phyloP scores from a whole-genome alignment of 495 filamentous ascomycete species.

The Daldinia loculata region DNA sequence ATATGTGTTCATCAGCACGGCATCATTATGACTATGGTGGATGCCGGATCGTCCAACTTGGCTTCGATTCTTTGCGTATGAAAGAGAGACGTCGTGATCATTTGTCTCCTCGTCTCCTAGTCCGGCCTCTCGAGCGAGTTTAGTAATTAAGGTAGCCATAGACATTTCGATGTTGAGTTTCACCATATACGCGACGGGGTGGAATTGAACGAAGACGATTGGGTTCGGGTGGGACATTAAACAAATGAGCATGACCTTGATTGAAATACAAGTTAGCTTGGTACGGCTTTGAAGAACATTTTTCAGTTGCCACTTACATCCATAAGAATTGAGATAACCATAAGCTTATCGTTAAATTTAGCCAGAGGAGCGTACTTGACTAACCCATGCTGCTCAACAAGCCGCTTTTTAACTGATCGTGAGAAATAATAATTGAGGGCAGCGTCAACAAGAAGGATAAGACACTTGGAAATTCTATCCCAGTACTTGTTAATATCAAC shows the following conservation, averaged over 20 bases:
- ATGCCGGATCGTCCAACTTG: not conserved
- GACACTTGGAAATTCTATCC: slow-evolving; percentile 55
- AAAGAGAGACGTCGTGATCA: not conserved
- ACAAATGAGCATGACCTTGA: slow-evolving; percentile 46
- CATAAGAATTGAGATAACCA: slow-evolving; percentile 56
- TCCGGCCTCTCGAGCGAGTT: slow-evolving; percentile 20
- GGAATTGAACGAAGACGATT: slow-evolving; percentile 48
- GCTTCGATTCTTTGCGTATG: slow-evolving; percentile 18
- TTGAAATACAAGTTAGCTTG: slow-evolving; percentile 7
- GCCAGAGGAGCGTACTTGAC: slow-evolving; percentile 56
- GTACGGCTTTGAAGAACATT: not conserved
- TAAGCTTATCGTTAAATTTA: slow-evolving; percentile 56
- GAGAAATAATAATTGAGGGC: slow-evolving; percentile 58
- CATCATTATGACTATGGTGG: slow-evolving; percentile 10
- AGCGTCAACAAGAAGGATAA: slow-evolving; percentile 56
- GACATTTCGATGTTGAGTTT: slow-evolving; percentile 64
- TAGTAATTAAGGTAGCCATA: slow-evolving; percentile 59
- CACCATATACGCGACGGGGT: slow-evolving; percentile 61
- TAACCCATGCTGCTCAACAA: slow-evolving; percentile 55
- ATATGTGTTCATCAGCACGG: slow-evolving; percentile 15
- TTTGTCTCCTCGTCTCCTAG: slow-evolving; percentile 5
- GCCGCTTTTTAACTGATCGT: slow-evolving; percentile 48
- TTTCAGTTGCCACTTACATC: slow-evolving; percentile 48
- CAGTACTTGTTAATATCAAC: slow-evolving; percentile 55
- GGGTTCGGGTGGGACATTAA: slow-evolving; percentile 47